Percentiles rank a stretch among this genome's conserved stretches.
Evolutionary conservation across 179 eudicot species (phyloP).

Genomic region (Amaranthus tricolor): DNA sequence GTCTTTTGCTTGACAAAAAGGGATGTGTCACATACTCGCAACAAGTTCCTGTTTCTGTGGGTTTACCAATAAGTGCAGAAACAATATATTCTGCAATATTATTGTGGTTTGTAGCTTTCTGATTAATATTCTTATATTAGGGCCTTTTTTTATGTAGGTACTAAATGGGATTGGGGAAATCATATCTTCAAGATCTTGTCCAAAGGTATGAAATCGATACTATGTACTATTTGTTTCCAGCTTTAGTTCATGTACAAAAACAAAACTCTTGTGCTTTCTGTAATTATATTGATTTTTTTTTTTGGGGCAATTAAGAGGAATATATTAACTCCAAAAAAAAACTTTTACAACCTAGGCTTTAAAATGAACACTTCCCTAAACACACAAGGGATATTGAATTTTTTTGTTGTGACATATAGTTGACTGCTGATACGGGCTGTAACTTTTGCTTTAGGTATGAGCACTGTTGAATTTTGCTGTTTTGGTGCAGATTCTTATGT

Average conservation of each 20-base stretch:
- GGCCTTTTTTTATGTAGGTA: slow-evolving; percentile 46
- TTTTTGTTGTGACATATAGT: neutral
- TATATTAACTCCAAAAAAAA: no score
- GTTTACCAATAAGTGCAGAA: neutral
- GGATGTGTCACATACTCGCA: neutral
- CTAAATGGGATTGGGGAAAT: slow-evolving; percentile 83
- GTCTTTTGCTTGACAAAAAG: neutral
- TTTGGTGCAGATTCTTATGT: slow-evolving; percentile 62
- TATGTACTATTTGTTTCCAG: neutral
- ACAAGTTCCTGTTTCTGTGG: neutral
- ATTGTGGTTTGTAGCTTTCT: neutral
- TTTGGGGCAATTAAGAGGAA: no score
- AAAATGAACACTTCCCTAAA: no score
- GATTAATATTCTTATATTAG: neutral
- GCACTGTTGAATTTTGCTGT: slow-evolving; percentile 6
- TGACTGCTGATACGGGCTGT: neutral
- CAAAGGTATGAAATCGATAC: slow-evolving; percentile 51
- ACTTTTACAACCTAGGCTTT: no score
- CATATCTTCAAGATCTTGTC: slow-evolving; percentile 77
- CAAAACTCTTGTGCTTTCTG: slow-evolving; percentile 1
- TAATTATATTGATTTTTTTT: slow-evolving; percentile 5
- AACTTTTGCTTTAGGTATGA: neutral
- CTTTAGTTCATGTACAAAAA: neutral
- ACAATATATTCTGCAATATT: neutral
- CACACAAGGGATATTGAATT: slow-evolving; percentile 13